Evolutionary conservation across 164 flowering plant species (phyloP).

Genomic region (Tetracentron sinense): DNA sequence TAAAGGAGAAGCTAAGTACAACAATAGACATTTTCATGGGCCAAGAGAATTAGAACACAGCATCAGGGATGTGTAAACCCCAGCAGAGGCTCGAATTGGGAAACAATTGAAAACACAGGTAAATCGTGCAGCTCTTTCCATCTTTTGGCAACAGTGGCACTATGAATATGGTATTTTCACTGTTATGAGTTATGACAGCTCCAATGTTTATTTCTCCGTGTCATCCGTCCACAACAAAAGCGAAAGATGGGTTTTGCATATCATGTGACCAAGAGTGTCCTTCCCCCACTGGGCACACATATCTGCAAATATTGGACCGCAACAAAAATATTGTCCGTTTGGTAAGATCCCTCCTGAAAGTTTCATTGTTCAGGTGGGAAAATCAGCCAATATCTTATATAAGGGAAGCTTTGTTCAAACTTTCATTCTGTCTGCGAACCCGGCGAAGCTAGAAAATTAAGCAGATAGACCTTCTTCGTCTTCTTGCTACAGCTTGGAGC

Average conservation of each 20-base stretch:
- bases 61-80: background rate
- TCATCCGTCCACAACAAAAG: conserved; percentile 10
- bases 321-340: conserved; percentile 34
- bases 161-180: conserved; percentile 93
- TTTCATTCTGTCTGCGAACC: conserved; percentile 83
- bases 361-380: conserved; percentile 87
- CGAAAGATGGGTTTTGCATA: conserved; percentile 9
- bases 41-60: background rate
- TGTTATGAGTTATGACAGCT: conserved; percentile 60
- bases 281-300: conserved; percentile 50
- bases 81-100: conserved; percentile 8
- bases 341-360: conserved; percentile 62
- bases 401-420: conserved; percentile 76
- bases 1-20: conserved; percentile 9
- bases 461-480: conserved; percentile 85
- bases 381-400: conserved; percentile 78
- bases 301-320: conserved; percentile 64
- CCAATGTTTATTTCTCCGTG: conserved; percentile 55
- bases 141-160: conserved; percentile 96
- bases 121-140: conserved; percentile 18
- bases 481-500: conserved; percentile 86
- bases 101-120: conserved; percentile 12
- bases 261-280: conserved; percentile 28
- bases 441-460: conserved; percentile 30
- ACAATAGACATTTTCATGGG: conserved; percentile 1